Percentiles rank a stretch among this genome's conserved stretches.
Evolutionary conservation across 2,329 filamentous ascomycete genomes (phyloP).

Genomic region (Ceratocystis destructans): DNA sequence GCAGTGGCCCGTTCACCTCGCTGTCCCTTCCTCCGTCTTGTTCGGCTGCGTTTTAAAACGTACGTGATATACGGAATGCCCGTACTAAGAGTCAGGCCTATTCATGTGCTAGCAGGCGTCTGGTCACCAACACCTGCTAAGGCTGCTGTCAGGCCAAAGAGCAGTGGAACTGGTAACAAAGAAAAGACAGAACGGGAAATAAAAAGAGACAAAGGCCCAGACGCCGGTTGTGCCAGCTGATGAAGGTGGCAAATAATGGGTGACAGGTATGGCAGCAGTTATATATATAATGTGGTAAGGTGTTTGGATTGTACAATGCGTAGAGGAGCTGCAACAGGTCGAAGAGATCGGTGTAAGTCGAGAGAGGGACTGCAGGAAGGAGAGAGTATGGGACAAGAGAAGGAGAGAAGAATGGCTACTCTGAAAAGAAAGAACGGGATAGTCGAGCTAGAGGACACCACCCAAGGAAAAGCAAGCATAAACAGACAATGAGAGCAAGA

Average conservation of each 20-base stretch:
- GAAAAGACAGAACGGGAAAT: background rate
- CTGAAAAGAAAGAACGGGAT: background rate
- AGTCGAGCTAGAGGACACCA: background rate
- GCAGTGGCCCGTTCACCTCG: background rate
- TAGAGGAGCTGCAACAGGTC: background rate
- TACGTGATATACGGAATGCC: constrained; percentile 10
- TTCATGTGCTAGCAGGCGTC: background rate
- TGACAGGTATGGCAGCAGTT: background rate
- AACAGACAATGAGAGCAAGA: background rate
- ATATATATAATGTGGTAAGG: background rate
- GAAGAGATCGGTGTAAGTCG: background rate
- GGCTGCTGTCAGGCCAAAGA: constrained; percentile 8
- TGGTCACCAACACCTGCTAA: constrained; percentile 4
- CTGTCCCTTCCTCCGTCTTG: background rate
- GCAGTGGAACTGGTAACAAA: background rate
- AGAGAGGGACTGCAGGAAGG: background rate
- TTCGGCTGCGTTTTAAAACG: constrained; percentile 1
- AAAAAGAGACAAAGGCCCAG: background rate
- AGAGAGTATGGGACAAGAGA: background rate
- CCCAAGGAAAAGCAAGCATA: background rate
- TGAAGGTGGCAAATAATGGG: background rate
- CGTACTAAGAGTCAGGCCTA: constrained; percentile 7
- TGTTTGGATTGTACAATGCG: background rate
- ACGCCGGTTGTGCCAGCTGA: background rate
- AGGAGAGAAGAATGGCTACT: background rate